phyloP scores from a whole-genome alignment of 441 rosid species.

The Populus tomentosa region DNA sequence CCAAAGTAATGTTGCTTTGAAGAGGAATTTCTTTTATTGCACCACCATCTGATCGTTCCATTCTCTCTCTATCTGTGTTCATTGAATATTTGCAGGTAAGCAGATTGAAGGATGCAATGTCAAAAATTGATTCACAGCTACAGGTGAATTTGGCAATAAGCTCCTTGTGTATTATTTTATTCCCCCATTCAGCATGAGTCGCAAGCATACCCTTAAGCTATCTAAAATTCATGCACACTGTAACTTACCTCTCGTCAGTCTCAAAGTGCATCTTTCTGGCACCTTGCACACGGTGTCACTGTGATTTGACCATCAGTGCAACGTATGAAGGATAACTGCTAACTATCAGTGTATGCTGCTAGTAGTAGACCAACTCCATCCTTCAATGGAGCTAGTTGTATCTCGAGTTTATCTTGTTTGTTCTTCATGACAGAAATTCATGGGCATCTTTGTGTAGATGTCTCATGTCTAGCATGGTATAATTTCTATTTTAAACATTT shows the following conservation, averaged over 20 bases:
- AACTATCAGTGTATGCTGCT: not conserved
- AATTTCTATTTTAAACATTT: not conserved
- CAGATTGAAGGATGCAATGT: constrained; percentile 86
- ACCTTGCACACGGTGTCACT: not conserved
- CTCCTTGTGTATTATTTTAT: not conserved
- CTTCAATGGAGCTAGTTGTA: not conserved
- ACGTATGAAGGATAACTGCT: not conserved
- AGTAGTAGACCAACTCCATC: not conserved
- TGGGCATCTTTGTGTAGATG: not conserved
- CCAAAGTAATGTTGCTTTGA: not conserved
- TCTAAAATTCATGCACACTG: not conserved
- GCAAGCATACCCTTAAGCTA: not conserved
- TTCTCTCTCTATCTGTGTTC: not conserved
- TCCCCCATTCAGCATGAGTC: not conserved
- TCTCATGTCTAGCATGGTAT: not conserved
- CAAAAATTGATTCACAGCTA: constrained; percentile 72
- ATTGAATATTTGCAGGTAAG: constrained; percentile 48
- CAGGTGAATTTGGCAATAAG: constrained; percentile 45
- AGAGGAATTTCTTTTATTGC: not conserved
- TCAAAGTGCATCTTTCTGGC: not conserved
- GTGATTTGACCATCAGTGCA: not conserved
- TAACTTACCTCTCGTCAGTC: not conserved
- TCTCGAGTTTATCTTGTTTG: not conserved
- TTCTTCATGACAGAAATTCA: not conserved
- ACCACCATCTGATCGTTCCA: constrained; percentile 4